These are phyloP conservation scores for Aegilops bicornis DNA, from an alignment of 176 grass and related monocot species.

Conservation along the genomic window DNA sequence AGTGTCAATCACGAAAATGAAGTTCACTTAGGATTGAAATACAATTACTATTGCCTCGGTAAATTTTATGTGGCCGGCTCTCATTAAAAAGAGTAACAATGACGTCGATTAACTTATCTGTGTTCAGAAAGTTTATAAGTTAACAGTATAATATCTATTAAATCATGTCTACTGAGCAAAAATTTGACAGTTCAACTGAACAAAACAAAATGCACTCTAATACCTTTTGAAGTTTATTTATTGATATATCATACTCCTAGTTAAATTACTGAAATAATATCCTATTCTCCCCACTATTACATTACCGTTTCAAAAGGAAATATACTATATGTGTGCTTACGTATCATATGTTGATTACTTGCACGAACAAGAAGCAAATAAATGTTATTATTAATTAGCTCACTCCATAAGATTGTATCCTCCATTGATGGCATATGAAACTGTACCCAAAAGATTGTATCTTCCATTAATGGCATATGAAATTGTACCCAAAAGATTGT, in stretches of 20 bases:
- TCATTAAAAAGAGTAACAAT: neutral
- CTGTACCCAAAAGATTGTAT: neutral
- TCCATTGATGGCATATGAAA: neutral
- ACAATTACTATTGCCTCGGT: neutral
- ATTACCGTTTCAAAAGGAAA: neutral
- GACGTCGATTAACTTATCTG: neutral
- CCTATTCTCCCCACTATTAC: neutral
- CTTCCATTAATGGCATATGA: neutral
- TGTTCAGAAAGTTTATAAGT: neutral
- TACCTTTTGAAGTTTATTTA: neutral
- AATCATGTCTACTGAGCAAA: neutral
- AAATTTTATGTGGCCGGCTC: neutral
- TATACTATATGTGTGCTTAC: neutral
- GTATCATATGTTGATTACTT: neutral
- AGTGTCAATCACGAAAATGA: neutral
- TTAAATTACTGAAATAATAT: conserved; percentile 11
- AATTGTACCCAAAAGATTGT: neutral
- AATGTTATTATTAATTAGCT: conserved; percentile 6
- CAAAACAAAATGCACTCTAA: neutral
- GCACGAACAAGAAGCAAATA: neutral
- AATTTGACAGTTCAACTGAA: neutral
- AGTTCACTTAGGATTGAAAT: neutral
- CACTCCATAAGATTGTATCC: neutral
- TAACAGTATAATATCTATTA: neutral
- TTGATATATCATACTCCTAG: neutral